These are phyloP conservation scores for Apiospora koreana DNA, from an alignment of 2,329 filamentous ascomycete genomes.

Conservation along the genomic window DNA sequence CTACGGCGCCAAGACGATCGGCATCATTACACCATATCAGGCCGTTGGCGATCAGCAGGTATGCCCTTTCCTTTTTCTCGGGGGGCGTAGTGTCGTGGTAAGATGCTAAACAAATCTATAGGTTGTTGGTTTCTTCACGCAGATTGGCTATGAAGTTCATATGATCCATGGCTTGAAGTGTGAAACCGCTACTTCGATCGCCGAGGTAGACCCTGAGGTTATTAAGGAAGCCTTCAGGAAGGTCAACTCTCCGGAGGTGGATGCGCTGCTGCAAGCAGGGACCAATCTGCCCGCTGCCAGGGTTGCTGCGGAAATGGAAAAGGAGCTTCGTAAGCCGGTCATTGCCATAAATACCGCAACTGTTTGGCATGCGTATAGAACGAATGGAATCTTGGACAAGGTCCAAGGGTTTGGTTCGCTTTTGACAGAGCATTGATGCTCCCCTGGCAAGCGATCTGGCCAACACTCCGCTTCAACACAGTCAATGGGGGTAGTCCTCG, in stretches of 20 bases:
- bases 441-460: neutral
- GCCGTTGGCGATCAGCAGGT: constrained; percentile 32
- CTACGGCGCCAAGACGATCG: constrained; percentile 30
- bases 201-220: constrained; percentile 32
- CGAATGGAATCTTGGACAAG: constrained; percentile 28
- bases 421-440: constrained; percentile 17
- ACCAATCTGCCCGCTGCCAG: constrained; percentile 34
- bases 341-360: constrained; percentile 36
- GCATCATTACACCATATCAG: constrained; percentile 34
- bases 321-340: constrained; percentile 28
- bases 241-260: constrained; percentile 25
- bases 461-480: neutral
- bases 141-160: constrained; percentile 30
- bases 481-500: neutral
- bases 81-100: neutral
- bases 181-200: constrained; percentile 25
- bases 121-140: constrained; percentile 32
- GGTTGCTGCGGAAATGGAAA: constrained; percentile 31
- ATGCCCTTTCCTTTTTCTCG: neutral
- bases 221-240: constrained; percentile 29
- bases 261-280: constrained; percentile 33
- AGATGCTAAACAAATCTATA: neutral
- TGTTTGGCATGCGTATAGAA: constrained; percentile 31
- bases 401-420: constrained; percentile 22
- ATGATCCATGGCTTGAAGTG: constrained; percentile 32